Evolutionary conservation across 1,139 yeast genomes (phyloP), one percentile per base, ranked within the genome.

Genomic region (Barnettozyma hawaiiensis): DNA sequence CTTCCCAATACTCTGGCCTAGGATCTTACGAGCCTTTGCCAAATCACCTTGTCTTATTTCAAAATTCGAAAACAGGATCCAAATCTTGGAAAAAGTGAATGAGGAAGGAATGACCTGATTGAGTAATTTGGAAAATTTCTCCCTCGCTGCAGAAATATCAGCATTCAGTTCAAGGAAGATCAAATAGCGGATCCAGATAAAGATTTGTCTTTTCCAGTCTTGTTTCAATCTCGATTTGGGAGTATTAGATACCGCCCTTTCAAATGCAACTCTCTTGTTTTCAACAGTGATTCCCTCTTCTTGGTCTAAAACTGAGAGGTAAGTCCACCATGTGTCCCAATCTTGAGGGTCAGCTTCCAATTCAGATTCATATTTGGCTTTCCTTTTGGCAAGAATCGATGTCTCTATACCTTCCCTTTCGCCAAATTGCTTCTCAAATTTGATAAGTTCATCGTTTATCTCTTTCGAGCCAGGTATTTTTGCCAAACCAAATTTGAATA

Each of bases 241-340:
- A 2, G 48, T 44, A 3, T 58, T 47, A 0, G 62, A 49, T 1
- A 76, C 60, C 0, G 85, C 76, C 8, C 70, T 61, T 43, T 76
- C 78, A 54, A 71, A 80, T 2, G 66, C 58, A 8, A 33, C 58
- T 60, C 46, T 52, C 49, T 41, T 58, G 44, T 28, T 54, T 49
- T 44, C 60, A 3, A 60, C 51, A 0, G 62, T 62, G 37, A 50
- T 47, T 9, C 52, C 53, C 31, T 42, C 45, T 26, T 42, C 45
- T 26, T 42, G 45, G 3, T 42, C 45, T 27, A 78, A 51, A 19
- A 85, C 56, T 18, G 73, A 70, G 3, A 85, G 52, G 52, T 81
- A 80, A 0, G 76, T 61, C 87, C 95, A 87, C 97, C 97, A 89
- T 0, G 78, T 65, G 55, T 84, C 94, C 59, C 78, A 81, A 61